Base-by-base conservation (phyloP, 805 yeast genomes). In the Dipodascopsis uninucleata region DNA sequence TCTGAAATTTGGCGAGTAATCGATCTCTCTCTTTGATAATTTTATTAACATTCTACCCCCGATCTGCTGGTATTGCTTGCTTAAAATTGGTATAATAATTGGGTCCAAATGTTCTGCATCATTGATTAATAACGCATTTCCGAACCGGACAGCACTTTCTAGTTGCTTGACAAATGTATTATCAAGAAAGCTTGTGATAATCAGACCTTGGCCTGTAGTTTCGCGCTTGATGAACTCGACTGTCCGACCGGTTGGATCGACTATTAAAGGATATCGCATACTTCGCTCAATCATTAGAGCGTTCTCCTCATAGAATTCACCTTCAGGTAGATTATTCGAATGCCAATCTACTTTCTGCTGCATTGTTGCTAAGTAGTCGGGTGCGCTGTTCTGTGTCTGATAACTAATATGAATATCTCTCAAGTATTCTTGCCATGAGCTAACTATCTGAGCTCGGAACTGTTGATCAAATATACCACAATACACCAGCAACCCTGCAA, bases 31-130 rank as follows among this genome's bases (percentile, higher is more conserved):
- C 1, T 71, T 71, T 0, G 87, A 90, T 5, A 89, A 55, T 17
- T 67, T 69, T 1, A 87, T 72, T 39, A 84, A 61, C 5, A 69
- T 62, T 36, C 96, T 70, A 0, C 93, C 93, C 2, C 96, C 96
- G 23, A 79, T 70, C 23, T 71, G 68, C 23, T 72, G 71, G 29
- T 76, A 71, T 47, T 87, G 95, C 25, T 70, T 69, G 36, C 77
- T 71, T 37, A 90, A 62, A 1, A 90, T 63, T 0, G 82, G 71
- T 45, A 76, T 76, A 8, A 90, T 59, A 5, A 85, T 65, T 0
- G 96, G 95, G 60, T 90, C 90, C 58, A 76, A 80, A 53, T 73
- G 67, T 58, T 90, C 97, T 3, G 89, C 88, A 64, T 90, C 90
- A 53, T 78, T 78, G 14, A 90, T 71, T 10, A 89, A 59, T 5